Evolutionary conservation across 164 flowering plant species (phyloP), one percentile per base, ranked within the genome.

Genomic region (Tinospora cordifolia): DNA sequence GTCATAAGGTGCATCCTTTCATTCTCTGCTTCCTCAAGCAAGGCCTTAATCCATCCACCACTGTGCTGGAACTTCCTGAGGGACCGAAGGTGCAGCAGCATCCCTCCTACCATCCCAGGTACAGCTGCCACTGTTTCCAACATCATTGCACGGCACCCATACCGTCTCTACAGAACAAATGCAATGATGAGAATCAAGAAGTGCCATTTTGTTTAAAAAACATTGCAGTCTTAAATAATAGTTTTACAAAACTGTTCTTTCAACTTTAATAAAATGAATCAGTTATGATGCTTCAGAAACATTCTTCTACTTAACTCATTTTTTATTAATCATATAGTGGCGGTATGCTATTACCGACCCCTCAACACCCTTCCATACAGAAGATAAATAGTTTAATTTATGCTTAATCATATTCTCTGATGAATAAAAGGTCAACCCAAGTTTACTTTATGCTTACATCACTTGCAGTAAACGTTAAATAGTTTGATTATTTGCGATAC

Each of bases 1-100:
- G 95, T 88, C 97, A 91, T 89, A 39, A 91, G 74, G 77, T 91
- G 97, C 97, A 91, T 91, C 78, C 97, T 83, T 80, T 90, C 97
- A 72, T 91, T 91, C 80, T 91, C 97, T 59, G 97, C 97, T 79
- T 91, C 97, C 76, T 91, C 97, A 6, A 91, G 89, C 78, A 91
- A 76, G 9, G 97, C 95, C 75, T 89, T 91, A 75, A 91, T 85
- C 97, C 95, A 91, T 24, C 95, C 95, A 25, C 97, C 95, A 74
- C 89, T 91, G 0, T 89, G 90, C 75, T 91, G 77, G 71, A 91
- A 89, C 79, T 77, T 87, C 63, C 97, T 88, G 30, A 91, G 93
- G 62, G 97, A 91, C 63, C 72, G 85, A 40, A 88, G 81, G 74
- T 91, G 97, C 38, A 89, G 87, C 46, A 90, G 79, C 93, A 90